Evolutionary conservation across 2,329 filamentous ascomycete genomes (phyloP).

Genomic region (Calonectria honghensis): DNA sequence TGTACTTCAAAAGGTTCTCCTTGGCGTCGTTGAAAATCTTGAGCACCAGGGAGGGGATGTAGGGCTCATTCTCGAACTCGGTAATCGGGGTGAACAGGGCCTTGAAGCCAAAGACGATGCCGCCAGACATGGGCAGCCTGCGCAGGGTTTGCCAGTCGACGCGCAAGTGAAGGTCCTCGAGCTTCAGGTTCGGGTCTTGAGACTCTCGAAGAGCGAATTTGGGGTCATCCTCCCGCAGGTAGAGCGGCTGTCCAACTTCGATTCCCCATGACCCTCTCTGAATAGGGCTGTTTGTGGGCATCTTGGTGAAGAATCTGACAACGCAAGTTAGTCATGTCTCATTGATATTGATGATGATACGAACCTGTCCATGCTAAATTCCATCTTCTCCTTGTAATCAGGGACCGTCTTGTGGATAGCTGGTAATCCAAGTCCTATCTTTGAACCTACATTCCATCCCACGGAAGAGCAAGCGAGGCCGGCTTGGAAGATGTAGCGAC

Average conservation of each 20-base stretch:
- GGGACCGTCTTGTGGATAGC: constrained; percentile 85
- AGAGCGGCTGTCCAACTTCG: constrained; percentile 84
- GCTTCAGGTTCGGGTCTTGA: constrained; percentile 74
- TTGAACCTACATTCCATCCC: constrained; percentile 85
- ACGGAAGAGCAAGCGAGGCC: constrained; percentile 86
- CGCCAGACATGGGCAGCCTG: constrained; percentile 84
- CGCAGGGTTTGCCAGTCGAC: constrained; percentile 94
- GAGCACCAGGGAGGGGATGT: constrained; percentile 80
- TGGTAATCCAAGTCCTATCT: constrained; percentile 82
- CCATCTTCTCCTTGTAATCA: constrained; percentile 91
- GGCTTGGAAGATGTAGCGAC: constrained; percentile 83
- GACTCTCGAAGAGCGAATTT: constrained; percentile 75
- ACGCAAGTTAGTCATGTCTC: background rate
- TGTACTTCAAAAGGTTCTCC: constrained; percentile 83
- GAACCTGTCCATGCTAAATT: constrained; percentile 89
- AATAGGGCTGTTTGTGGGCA: constrained; percentile 83
- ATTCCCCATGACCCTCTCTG: constrained; percentile 91
- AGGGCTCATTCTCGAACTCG: constrained; percentile 82
- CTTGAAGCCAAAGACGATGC: constrained; percentile 91
- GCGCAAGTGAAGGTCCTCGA: constrained; percentile 79
- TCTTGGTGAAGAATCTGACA: constrained; percentile 85
- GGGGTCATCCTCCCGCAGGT: constrained; percentile 81
- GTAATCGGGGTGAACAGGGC: constrained; percentile 85
- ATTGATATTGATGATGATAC: constrained; percentile 43
- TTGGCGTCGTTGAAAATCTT: constrained; percentile 79